Conservation (phyloP, 192 early-diverging fungal genomes). For the Coemansia sp. region DNA sequence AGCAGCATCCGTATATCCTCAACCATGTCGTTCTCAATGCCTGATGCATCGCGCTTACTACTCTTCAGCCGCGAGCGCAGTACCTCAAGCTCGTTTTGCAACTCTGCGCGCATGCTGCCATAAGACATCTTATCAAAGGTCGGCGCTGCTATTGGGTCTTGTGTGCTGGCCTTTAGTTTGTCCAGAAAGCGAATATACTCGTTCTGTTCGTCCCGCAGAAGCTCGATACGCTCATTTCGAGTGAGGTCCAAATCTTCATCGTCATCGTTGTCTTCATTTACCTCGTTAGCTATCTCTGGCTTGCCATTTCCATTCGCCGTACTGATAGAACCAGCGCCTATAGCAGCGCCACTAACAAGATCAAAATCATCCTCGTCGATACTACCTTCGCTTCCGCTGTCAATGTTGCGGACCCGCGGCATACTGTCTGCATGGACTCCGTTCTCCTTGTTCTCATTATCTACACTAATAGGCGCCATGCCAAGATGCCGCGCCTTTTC, state of each 20-base stretch:
- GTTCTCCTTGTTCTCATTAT: neutral
- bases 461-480: neutral
- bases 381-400: constrained; percentile 24
- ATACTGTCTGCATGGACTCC: neutral
- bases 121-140: constrained; percentile 1
- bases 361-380: neutral
- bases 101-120: constrained; percentile 27
- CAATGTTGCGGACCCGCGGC: constrained; percentile 7
- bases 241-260: constrained; percentile 42
- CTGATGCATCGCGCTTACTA: constrained; percentile 36
- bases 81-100: constrained; percentile 31
- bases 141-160: neutral
- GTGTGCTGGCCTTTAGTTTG: constrained; percentile 22
- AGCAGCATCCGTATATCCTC: constrained; percentile 69
- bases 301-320: neutral
- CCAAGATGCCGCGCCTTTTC: constrained; percentile 23
- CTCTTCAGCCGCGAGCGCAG: constrained; percentile 36
- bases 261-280: constrained; percentile 32
- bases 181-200: constrained; percentile 67
- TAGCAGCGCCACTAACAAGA: neutral
- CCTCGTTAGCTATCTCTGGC: neutral
- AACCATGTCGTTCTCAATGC: constrained; percentile 46
- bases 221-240: constrained; percentile 16
- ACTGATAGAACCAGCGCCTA: neutral
- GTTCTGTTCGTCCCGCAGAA: constrained; percentile 55